Percentiles rank a stretch among this genome's conserved stretches.
These are phyloP conservation scores for Puccinia coronata DNA, from an alignment of 1,284 basidiomycete species.

Conservation along the genomic window DNA sequence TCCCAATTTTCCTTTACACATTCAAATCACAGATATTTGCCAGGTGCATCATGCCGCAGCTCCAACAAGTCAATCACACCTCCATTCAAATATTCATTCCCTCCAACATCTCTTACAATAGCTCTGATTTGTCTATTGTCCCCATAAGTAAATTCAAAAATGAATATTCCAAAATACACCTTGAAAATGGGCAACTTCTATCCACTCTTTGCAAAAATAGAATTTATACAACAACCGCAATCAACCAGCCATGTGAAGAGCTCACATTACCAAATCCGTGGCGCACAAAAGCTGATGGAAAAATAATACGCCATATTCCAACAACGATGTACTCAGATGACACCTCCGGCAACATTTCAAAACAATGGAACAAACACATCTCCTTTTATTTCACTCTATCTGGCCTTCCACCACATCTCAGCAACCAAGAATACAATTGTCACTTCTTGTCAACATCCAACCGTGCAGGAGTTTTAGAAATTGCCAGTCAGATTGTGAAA, in stretches of 20 bases:
- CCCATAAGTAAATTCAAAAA: neutral
- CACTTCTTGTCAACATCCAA: slow-evolving; percentile 28
- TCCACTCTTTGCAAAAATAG: neutral
- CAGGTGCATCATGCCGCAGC: neutral
- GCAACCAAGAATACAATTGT: slow-evolving; percentile 22
- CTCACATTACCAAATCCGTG: neutral
- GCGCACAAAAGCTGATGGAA: neutral
- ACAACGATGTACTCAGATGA: neutral
- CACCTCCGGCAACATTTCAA: neutral
- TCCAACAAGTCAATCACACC: neutral
- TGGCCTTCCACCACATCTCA: neutral
- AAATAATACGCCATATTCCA: neutral
- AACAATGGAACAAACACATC: too few species aligned
- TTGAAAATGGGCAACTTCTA: neutral
- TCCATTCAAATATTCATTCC: neutral
- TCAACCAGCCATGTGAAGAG: neutral
- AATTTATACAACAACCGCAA: neutral
- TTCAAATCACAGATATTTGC: neutral
- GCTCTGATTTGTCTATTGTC: neutral
- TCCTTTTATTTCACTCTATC: neutral
- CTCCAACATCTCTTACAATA: neutral
- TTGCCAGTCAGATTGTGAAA: neutral
- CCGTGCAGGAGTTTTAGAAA: slow-evolving; percentile 9
- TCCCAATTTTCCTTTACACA: slow-evolving; percentile 13
- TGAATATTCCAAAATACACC: neutral